A percentile compares a stretch with the other conserved stretches of the same genome.
These are phyloP conservation scores for Lojkania enalia DNA, from an alignment of 2,329 filamentous ascomycete genomes.

Conservation along the genomic window DNA sequence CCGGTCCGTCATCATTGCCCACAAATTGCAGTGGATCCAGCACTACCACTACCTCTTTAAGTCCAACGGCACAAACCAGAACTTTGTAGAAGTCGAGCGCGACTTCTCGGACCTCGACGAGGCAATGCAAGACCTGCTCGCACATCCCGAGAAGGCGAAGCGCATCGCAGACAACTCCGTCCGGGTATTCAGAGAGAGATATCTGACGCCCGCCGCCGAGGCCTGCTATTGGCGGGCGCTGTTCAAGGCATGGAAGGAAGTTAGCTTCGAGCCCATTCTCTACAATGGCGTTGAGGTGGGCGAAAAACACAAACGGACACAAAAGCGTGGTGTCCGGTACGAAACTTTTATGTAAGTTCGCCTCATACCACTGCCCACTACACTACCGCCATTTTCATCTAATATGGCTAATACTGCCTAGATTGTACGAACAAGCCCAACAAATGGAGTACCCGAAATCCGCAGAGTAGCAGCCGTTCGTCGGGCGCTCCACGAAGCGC, in stretches of 20 bases:
- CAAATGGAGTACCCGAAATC: conserved; percentile 20
- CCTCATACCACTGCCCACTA: too few relatives aligned
- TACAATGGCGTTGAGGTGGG: conserved; percentile 28
- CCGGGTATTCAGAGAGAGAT: conserved; percentile 34
- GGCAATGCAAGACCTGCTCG: conserved; percentile 35
- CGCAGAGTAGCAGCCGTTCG: not conserved
- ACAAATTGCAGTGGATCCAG: conserved; percentile 42
- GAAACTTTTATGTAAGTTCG: conserved; percentile 38
- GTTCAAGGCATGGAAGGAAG: conserved; percentile 28
- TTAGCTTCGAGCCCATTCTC: conserved; percentile 32
- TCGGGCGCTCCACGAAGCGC: not conserved
- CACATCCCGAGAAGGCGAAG: conserved; percentile 37
- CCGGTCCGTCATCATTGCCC: conserved; percentile 39
- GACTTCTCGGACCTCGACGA: conserved; percentile 37
- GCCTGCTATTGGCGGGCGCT: conserved; percentile 39
- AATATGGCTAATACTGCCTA: conserved; percentile 6
- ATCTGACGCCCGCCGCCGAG: conserved; percentile 37
- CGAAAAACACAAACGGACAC: conserved; percentile 19
- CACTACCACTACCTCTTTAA: conserved; percentile 39
- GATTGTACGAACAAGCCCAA: conserved; percentile 17
- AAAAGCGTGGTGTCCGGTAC: conserved; percentile 35
- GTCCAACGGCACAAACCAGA: conserved; percentile 34
- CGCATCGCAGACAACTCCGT: conserved; percentile 40
- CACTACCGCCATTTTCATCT: not conserved
- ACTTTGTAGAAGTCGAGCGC: conserved; percentile 41